phyloP scores from a whole-genome alignment of 148 eudicot species.

The Chenopodium berlandieri region DNA sequence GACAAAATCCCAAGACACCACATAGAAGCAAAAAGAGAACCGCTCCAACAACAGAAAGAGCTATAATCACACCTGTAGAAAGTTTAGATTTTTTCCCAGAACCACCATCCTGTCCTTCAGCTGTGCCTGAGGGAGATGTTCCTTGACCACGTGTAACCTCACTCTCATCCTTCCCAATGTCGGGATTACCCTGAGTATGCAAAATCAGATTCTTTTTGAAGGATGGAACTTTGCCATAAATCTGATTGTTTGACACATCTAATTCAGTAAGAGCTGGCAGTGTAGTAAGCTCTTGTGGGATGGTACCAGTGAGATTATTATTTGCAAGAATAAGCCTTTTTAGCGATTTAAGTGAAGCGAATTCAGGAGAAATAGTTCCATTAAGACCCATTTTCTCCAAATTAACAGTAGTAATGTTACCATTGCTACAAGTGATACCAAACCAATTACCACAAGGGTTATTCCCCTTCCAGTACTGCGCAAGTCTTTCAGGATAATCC shows the following conservation, averaged over 20 bases:
- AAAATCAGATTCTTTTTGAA: constrained; percentile 53
- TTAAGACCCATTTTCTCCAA: constrained; percentile 71
- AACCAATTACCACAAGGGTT: constrained; percentile 79
- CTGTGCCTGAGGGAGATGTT: constrained; percentile 25
- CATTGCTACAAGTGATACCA: constrained; percentile 76
- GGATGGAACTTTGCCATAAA: constrained; percentile 70
- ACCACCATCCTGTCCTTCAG: constrained; percentile 24
- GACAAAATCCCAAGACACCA: constrained; percentile 50
- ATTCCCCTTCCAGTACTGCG: constrained; percentile 86
- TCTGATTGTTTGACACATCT: constrained; percentile 67
- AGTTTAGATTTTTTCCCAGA: constrained; percentile 47
- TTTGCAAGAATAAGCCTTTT: constrained; percentile 70
- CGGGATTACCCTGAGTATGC: constrained; percentile 52
- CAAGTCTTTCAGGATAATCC: constrained; percentile 64
- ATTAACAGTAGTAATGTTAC: constrained; percentile 68
- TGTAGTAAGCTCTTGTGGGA: constrained; percentile 71
- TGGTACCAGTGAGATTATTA: constrained; percentile 77
- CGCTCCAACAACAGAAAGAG: constrained; percentile 49
- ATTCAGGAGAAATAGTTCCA: constrained; percentile 77
- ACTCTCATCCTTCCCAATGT: constrained; percentile 70
- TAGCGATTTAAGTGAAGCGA: constrained; percentile 62
- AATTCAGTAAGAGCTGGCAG: constrained; percentile 54
- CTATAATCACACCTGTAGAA: constrained; percentile 44
- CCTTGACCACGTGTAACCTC: constrained; percentile 21
- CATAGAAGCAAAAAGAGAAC: constrained; percentile 48